These are phyloP conservation scores for Xerocomus spinulosus DNA, from an alignment of 768 basidiomycete genomes.

Conservation along the genomic window DNA sequence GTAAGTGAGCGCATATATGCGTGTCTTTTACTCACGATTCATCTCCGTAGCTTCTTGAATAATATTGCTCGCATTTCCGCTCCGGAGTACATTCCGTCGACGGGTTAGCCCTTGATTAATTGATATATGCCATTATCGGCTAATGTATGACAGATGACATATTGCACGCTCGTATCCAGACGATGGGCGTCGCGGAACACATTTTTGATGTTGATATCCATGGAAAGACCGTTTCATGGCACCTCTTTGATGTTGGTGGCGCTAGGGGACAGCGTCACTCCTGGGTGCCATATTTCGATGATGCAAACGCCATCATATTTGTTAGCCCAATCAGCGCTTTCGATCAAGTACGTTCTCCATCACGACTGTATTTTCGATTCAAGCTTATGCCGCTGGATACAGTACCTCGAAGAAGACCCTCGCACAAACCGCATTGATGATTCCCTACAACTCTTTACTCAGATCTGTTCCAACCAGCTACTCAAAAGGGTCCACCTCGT, in stretches of 20 bases:
- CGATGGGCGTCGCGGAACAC: slow-evolving; percentile 85
- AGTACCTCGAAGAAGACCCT: slow-evolving; percentile 87
- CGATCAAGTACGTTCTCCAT: slow-evolving; percentile 50
- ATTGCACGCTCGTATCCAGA: slow-evolving; percentile 84
- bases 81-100: slow-evolving; percentile 67
- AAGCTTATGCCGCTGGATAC: neutral
- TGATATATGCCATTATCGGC: slow-evolving; percentile 25
- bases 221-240: slow-evolving; percentile 72
- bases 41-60: slow-evolving; percentile 57
- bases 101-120: slow-evolving; percentile 43
- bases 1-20: slow-evolving; percentile 44
- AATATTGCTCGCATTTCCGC: slow-evolving; percentile 69
- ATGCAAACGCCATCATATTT: slow-evolving; percentile 77
- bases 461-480: slow-evolving; percentile 77
- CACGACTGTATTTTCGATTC: neutral
- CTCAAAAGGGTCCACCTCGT: slow-evolving; percentile 65
- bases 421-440: slow-evolving; percentile 83
- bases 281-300: slow-evolving; percentile 66
- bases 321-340: slow-evolving; percentile 77
- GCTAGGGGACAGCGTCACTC: slow-evolving; percentile 68
- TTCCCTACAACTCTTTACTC: slow-evolving; percentile 81
- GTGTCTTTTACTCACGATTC: slow-evolving; percentile 2
- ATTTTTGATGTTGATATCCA: slow-evolving; percentile 78
- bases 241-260: slow-evolving; percentile 69
- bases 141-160: slow-evolving; percentile 61